Conservation (phyloP, 345 rosid genomes). For the Salix purpurea region DNA sequence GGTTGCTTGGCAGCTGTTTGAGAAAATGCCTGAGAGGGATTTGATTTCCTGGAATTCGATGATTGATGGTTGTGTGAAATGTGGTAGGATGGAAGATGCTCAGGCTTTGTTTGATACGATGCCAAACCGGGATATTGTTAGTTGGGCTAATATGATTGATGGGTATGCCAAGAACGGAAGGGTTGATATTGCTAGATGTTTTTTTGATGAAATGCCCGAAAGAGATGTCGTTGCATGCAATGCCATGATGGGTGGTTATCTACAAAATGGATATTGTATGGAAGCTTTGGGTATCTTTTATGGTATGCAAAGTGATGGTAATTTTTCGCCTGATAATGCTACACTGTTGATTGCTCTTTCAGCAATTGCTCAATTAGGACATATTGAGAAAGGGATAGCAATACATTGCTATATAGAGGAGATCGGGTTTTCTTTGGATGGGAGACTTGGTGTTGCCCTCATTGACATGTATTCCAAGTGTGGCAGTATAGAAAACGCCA, state of each 20-base stretch:
- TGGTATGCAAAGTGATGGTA: constrained; percentile 16
- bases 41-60: constrained; percentile 46
- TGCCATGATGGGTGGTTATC: constrained; percentile 44
- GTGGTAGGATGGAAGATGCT: constrained; percentile 41
- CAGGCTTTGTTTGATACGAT: constrained; percentile 35
- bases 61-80: constrained; percentile 36
- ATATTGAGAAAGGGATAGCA: constrained; percentile 27
- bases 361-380: constrained; percentile 36
- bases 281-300: constrained; percentile 42
- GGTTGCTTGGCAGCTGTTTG: constrained; percentile 43
- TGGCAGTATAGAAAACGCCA: constrained; percentile 38
- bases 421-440: constrained; percentile 20
- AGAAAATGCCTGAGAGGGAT: constrained; percentile 50
- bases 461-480: constrained; percentile 56
- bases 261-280: constrained; percentile 23
- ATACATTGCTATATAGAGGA: constrained; percentile 26
- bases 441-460: constrained; percentile 44
- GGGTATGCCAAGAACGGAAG: constrained; percentile 40
- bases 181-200: constrained; percentile 23
- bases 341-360: constrained; percentile 36
- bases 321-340: constrained; percentile 30
- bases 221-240: constrained; percentile 45
- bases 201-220: constrained; percentile 38
- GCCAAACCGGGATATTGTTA: constrained; percentile 42
- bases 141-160: constrained; percentile 42